These are phyloP conservation scores for Kluyveromyces starmeri DNA, from an alignment of 805 yeast genomes.

Conservation along the genomic window DNA sequence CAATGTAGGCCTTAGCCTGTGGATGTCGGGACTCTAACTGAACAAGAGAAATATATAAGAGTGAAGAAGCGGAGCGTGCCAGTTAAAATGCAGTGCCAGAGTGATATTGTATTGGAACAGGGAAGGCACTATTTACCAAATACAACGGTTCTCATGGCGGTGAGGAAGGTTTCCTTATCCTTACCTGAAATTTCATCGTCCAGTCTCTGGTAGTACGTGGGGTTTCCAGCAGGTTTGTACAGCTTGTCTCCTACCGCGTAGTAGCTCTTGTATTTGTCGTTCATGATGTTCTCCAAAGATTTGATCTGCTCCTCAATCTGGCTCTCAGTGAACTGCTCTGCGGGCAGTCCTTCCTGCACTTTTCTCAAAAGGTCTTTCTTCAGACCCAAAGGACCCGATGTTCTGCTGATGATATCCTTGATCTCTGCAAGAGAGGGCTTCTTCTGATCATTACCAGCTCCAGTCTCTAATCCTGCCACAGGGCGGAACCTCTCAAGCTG, in stretches of 20 bases:
- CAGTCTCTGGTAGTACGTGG: conserved; percentile 64
- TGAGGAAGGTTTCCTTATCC: conserved; percentile 51
- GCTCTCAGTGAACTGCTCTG: conserved; percentile 43
- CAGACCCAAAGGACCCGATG: conserved; percentile 33
- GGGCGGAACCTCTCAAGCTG: conserved; percentile 52
- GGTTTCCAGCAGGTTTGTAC: conserved; percentile 75
- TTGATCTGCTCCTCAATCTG: conserved; percentile 44
- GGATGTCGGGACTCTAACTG: no score
- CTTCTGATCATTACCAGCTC: conserved; percentile 30
- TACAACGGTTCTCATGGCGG: conserved; percentile 65
- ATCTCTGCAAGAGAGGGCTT: conserved; percentile 35
- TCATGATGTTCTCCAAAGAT: conserved; percentile 47
- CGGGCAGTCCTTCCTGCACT: conserved; percentile 34
- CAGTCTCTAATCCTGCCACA: conserved; percentile 40
- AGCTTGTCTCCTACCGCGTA: conserved; percentile 60
- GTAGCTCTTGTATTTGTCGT: conserved; percentile 53
- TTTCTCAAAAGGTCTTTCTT: conserved; percentile 40
- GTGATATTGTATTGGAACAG: no score
- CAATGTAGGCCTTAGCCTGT: no score
- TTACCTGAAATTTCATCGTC: conserved; percentile 64
- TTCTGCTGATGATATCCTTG: conserved; percentile 31
- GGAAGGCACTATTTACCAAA: conserved; percentile 52
- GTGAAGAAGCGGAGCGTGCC: no score
- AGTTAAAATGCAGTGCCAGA: no score
- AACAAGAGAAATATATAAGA: no score